phyloP scores from a whole-genome alignment of 2,329 filamentous ascomycete genomes.

The Fusarium agapanthi region DNA sequence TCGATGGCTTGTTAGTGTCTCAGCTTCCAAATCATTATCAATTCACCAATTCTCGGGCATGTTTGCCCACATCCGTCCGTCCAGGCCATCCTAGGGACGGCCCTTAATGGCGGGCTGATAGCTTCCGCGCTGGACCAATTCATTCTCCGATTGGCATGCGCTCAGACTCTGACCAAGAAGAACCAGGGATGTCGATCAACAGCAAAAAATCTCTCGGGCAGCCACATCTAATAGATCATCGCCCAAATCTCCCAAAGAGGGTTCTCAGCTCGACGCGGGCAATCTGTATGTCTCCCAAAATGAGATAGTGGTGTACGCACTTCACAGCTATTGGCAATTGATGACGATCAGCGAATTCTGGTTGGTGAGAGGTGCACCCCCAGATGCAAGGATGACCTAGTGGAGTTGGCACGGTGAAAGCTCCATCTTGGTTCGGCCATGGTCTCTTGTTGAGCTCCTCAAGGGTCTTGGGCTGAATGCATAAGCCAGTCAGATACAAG shows the following conservation, averaged over 20 bases:
- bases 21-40: background rate
- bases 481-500: constrained; percentile 5
- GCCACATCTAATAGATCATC: constrained; percentile 8
- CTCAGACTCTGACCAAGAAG: constrained; percentile 1
- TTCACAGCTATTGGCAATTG: constrained; percentile 20
- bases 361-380: constrained; percentile 19
- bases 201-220: constrained; percentile 6
- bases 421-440: constrained; percentile 12
- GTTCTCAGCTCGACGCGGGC: constrained; percentile 21
- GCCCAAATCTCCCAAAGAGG: background rate
- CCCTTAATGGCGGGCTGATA: constrained; percentile 28
- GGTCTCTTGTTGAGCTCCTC: background rate
- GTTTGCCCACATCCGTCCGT: background rate
- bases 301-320: constrained; percentile 2
- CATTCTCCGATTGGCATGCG: constrained; percentile 21
- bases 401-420: constrained; percentile 12
- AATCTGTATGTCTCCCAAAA: constrained; percentile 4
- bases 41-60: background rate
- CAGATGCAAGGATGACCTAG: constrained; percentile 9
- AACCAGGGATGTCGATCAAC: constrained; percentile 13
- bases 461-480: constrained; percentile 15
- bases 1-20: constrained; percentile 23
- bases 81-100: constrained; percentile 30
- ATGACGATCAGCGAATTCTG: constrained; percentile 20
- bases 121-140: constrained; percentile 21